These are phyloP conservation scores for Crucihimalaya himalaica DNA, from an alignment of 345 rosid genomes.

Conservation along the genomic window DNA sequence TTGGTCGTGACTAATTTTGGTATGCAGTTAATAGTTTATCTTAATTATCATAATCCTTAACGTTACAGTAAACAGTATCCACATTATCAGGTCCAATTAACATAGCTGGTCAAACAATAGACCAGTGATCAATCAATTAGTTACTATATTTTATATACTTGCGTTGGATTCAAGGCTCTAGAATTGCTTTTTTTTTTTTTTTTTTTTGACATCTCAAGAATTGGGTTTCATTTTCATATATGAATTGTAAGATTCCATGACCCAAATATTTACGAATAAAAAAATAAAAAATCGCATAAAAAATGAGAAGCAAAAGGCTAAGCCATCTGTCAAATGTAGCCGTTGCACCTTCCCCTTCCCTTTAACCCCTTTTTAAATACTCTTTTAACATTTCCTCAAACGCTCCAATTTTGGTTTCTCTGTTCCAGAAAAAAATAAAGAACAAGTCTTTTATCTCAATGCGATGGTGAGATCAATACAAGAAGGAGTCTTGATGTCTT, in stretches of 20 bases:
- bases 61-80: conserved; percentile 14
- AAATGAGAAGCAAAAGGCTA: conserved; percentile 23
- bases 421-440: not conserved
- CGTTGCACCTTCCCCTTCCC: conserved; percentile 55
- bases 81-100: not conserved
- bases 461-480: conserved; percentile 28
- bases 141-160: not conserved
- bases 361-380: conserved; percentile 35
- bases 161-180: conserved; percentile 20
- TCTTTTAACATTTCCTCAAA: conserved; percentile 2
- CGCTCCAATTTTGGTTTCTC: conserved; percentile 34
- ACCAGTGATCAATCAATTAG: conserved; percentile 12
- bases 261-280: no score
- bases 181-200: no score
- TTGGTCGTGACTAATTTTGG: conserved; percentile 2
- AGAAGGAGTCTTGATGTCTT: conserved; percentile 45
- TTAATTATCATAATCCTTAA: conserved; percentile 20
- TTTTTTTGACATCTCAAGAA: no score
- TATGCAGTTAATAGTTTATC: not conserved
- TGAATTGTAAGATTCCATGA: no score
- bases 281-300: not conserved
- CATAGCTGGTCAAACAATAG: conserved; percentile 29
- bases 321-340: conserved; percentile 61
- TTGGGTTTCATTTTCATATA: no score
- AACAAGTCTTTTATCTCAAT: conserved; percentile 15